Evolutionary conservation across 2,329 filamentous ascomycete genomes (phyloP), one percentile per base, ranked within the genome.

Genomic region (Chaetomium sp.): DNA sequence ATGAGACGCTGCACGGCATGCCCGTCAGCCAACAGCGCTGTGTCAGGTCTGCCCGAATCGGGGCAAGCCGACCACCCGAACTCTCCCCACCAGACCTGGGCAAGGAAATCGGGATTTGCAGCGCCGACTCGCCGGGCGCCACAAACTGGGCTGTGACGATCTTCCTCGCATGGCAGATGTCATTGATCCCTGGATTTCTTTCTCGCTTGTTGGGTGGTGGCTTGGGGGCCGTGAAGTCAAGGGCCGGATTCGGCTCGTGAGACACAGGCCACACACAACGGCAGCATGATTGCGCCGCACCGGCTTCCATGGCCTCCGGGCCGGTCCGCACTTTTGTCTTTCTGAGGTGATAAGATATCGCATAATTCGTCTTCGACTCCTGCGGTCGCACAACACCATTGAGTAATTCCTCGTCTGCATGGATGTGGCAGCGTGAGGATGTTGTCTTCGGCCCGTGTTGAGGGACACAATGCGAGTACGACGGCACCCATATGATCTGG

Each of bases 211-310:
- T n/a, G 16, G 38, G 16, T 42, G 38, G 38, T 7, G 33, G 19
- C 19, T 42, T 42, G 38, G 38, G 21, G 49, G 21, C 49, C 49
- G 21, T 27, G 21, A 23, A 51, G 49, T 51, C n/a, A 8, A 51
- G 21, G 21, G 21, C 21, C 21, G 21, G 49, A 23, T 27, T 51
- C 10, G 21, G 21, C 4, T 13, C 13, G 49, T 51, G 49, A 23
- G 16, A 54, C 51, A 54, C 25, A 53, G 19, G 25, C 16, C 3
- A 25, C 25, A 23, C 21, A 54, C 51, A 27, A 16, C 7, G 10
- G 16, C 7, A n/a, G 19, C 27, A 31, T 54, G 51, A 29, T 27
- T 54, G 51, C 29, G 51, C 51, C 51, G 51, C 51, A 54, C 51
- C 51, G 25, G 25, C 29, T 31, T 23, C 27, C 51, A 23, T 31